Conservation (phyloP, 257 asterid species). For the Solanum infundibuliforme region DNA sequence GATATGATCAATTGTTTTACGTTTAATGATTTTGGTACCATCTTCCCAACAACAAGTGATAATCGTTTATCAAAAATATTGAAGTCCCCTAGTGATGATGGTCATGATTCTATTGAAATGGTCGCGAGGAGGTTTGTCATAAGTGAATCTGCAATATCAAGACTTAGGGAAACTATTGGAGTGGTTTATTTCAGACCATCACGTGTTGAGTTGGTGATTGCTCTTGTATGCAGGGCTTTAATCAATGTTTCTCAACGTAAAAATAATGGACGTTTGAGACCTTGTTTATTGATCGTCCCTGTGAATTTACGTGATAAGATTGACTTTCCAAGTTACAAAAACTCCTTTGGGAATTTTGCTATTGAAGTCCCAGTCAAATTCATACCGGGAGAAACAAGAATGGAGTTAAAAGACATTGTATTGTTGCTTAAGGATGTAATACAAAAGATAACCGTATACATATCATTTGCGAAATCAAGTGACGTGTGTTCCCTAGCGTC, state of each 20-base stretch:
- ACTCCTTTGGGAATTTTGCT: too few relatives aligned
- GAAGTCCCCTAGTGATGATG: background rate
- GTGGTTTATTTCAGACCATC: background rate
- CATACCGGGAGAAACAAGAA: too few relatives aligned
- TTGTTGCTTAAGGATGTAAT: background rate
- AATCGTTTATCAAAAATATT: background rate
- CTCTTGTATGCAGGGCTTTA: background rate
- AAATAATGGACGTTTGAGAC: background rate
- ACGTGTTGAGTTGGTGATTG: background rate
- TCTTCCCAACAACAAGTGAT: background rate
- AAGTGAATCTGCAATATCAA: background rate
- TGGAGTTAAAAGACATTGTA: background rate
- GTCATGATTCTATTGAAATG: background rate
- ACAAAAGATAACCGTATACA: background rate
- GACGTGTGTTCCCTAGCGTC: background rate
- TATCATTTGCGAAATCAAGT: background rate
- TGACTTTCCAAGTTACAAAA: too few relatives aligned
- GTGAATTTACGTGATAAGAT: too few relatives aligned
- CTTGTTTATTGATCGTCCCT: background rate
- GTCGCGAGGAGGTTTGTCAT: background rate
- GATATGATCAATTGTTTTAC: background rate
- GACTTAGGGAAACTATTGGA: background rate
- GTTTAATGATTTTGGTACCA: background rate
- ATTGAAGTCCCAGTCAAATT: too few relatives aligned
- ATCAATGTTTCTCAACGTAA: background rate